Evolutionary conservation across 139 green algal species (phyloP).

Genomic region (Zygnema cylindricum): DNA sequence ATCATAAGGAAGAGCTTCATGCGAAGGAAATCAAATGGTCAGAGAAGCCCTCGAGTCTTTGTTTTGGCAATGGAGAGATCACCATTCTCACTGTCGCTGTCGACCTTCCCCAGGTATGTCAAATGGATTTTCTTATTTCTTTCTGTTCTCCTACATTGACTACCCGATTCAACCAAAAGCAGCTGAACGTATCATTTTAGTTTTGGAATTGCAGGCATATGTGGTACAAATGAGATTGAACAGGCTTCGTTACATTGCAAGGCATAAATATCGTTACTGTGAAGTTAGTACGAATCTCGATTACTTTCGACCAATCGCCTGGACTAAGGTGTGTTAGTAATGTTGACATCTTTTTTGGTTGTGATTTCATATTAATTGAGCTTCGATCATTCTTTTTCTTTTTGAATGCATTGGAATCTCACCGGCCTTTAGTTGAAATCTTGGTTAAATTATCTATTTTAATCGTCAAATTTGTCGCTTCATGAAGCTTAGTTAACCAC

Average conservation of each 20-base stretch:
- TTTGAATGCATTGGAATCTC: no score
- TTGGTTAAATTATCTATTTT: no score
- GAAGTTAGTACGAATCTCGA: constrained; percentile 40
- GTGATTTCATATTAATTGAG: no score
- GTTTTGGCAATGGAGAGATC: constrained; percentile 56
- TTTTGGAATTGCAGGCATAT: constrained; percentile 25
- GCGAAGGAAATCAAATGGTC: constrained; percentile 19
- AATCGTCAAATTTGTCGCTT: no score
- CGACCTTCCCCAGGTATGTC: constrained; percentile 45
- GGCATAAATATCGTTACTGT: constrained; percentile 46
- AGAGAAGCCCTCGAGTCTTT: constrained; percentile 40
- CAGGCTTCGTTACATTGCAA: constrained; percentile 29
- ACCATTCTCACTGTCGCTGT: constrained; percentile 53
- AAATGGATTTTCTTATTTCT: constrained; percentile 5
- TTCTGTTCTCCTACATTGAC: neutral
- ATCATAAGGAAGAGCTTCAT: neutral
- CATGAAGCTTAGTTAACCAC: no score
- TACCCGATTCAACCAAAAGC: neutral
- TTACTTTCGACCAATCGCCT: constrained; percentile 27
- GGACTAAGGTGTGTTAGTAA: constrained; percentile 34
- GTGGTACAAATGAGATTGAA: constrained; percentile 42
- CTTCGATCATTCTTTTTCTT: no score
- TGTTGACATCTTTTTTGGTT: no score
- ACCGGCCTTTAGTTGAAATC: no score
- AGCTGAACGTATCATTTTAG: neutral